Evolutionary conservation across 1,139 yeast species (phyloP).

Genomic region (Yamadazyma mexicana): DNA sequence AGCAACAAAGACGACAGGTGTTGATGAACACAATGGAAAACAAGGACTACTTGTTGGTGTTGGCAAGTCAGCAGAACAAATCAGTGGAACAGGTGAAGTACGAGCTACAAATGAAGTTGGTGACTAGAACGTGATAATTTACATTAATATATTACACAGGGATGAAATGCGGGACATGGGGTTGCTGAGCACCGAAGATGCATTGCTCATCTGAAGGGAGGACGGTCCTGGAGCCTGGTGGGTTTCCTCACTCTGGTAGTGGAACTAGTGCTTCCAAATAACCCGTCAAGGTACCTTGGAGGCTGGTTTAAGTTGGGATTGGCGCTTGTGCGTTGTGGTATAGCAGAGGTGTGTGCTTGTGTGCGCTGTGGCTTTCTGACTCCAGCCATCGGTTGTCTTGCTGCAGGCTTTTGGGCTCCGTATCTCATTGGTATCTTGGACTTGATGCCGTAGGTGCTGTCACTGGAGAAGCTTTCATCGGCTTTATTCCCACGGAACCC

Average conservation of each 20-base stretch:
- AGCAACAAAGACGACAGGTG: conserved; percentile 38
- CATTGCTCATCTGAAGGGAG: conserved; percentile 27
- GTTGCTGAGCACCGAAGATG: background rate
- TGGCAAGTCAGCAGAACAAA: conserved; percentile 46
- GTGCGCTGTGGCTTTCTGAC: background rate
- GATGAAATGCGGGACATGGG: no score
- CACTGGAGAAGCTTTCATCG: conserved; percentile 10
- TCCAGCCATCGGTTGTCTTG: conserved; percentile 1
- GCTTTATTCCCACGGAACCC: background rate
- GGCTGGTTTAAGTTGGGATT: conserved; percentile 46
- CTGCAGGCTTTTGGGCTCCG: background rate
- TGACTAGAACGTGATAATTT: conserved; percentile 3
- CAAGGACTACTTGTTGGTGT: conserved; percentile 41
- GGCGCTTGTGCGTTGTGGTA: conserved; percentile 3
- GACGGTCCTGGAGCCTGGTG: conserved; percentile 15
- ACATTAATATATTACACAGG: no score
- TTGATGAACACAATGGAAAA: conserved; percentile 46
- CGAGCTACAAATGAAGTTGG: conserved; percentile 31
- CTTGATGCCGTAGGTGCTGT: conserved; percentile 14
- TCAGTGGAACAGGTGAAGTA: conserved; percentile 45
- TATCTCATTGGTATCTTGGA: conserved; percentile 9
- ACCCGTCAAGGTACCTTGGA: conserved; percentile 44
- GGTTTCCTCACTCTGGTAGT: conserved; percentile 9
- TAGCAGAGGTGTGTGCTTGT: background rate
- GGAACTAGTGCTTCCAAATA: conserved; percentile 26